phyloP scores from a whole-genome alignment of 2,329 filamentous ascomycete genomes.

The Penicillium sp. region DNA sequence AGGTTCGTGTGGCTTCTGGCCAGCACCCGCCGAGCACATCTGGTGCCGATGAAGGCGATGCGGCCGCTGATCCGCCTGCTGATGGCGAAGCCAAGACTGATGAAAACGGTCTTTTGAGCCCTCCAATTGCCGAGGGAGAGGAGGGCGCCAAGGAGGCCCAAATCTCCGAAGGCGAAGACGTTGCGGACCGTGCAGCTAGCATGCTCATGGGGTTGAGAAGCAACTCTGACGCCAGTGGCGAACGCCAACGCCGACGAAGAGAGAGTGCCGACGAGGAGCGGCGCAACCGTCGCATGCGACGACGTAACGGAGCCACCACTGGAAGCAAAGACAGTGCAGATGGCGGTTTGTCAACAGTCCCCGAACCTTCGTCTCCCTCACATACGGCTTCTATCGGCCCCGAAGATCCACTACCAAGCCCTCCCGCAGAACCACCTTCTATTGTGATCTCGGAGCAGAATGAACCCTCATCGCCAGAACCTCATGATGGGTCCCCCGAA shows the following conservation, averaged over 20 bases:
- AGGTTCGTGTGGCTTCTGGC: slow-evolving; percentile 84
- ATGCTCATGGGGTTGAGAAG: slow-evolving; percentile 80
- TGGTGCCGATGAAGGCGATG: slow-evolving; percentile 59
- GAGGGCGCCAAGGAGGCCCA: slow-evolving; percentile 36
- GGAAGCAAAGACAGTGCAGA: slow-evolving; percentile 41
- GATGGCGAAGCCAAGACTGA: slow-evolving; percentile 42
- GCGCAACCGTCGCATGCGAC: slow-evolving; percentile 63
- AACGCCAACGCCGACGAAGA: slow-evolving; percentile 62
- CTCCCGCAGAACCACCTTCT: slow-evolving; percentile 29
- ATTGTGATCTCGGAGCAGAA: slow-evolving; percentile 40
- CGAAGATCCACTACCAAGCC: slow-evolving; percentile 25
- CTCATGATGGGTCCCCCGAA: slow-evolving; percentile 21
- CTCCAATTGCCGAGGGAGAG: slow-evolving; percentile 39
- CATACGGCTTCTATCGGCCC: slow-evolving; percentile 19
- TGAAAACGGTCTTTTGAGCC: slow-evolving; percentile 51
- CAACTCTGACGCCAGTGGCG: slow-evolving; percentile 57
- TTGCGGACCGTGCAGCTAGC: slow-evolving; percentile 80
- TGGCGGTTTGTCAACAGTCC: slow-evolving; percentile 30
- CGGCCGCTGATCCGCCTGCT: slow-evolving; percentile 44
- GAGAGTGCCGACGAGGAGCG: slow-evolving; percentile 81
- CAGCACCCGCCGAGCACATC: slow-evolving; percentile 76
- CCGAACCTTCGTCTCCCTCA: slow-evolving; percentile 33
- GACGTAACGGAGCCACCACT: slow-evolving; percentile 56
- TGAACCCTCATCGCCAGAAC: slow-evolving; percentile 19
- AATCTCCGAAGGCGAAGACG: slow-evolving; percentile 63